Conservation (phyloP, 129 eudicot genomes). For the Sambucus nigra region DNA sequence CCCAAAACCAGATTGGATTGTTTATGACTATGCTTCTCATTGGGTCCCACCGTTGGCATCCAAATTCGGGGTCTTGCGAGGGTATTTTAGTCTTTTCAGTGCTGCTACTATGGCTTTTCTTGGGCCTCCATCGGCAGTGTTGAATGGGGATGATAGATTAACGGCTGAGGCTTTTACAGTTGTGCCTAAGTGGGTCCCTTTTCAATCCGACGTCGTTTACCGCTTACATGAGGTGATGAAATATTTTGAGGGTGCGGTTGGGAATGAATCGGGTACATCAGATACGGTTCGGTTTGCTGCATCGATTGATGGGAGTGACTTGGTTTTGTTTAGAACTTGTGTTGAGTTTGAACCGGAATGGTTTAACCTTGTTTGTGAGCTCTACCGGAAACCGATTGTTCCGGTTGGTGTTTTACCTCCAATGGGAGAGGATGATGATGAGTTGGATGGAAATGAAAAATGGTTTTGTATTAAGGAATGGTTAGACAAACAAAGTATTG, state of each 20-base stretch:
- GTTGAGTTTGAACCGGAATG: constrained; percentile 67
- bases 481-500: constrained; percentile 32
- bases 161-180: constrained; percentile 47
- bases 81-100: constrained; percentile 49
- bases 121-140: constrained; percentile 46
- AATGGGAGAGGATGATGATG: constrained; percentile 6
- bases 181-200: constrained; percentile 62
- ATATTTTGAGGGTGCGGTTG: constrained; percentile 36
- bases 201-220: constrained; percentile 27
- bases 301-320: constrained; percentile 43
- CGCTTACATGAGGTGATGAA: constrained; percentile 42
- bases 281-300: constrained; percentile 33
- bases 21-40: constrained; percentile 62
- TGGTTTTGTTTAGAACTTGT: constrained; percentile 47
- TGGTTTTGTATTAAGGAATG: constrained; percentile 36
- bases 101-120: constrained; percentile 59
- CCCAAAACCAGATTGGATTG: constrained; percentile 58
- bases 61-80: constrained; percentile 29
- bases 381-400: constrained; percentile 49
- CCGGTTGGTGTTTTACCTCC: constrained; percentile 61
- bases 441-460: constrained; percentile 12
- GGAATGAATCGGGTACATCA: constrained; percentile 55
- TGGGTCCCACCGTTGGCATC: constrained; percentile 63
- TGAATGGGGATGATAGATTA: constrained; percentile 21
- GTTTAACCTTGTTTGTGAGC: constrained; percentile 38